phyloP scores from a whole-genome alignment of 2,329 filamentous ascomycete genomes.

The Aspergillus sp. region DNA sequence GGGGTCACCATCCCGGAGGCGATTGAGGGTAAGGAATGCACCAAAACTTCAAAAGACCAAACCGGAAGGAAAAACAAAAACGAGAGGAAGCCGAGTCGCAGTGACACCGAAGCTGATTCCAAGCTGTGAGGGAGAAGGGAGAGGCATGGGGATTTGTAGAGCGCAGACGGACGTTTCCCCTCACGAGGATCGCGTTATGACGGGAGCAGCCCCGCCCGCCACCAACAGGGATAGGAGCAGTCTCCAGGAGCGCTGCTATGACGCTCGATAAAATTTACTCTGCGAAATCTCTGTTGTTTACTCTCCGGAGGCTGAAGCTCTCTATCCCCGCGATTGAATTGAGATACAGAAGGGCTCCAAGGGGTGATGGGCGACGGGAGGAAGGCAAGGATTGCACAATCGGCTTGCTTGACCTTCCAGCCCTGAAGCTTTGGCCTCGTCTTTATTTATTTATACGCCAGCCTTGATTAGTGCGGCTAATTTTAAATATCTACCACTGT shows the following conservation, averaged over 20 bases:
- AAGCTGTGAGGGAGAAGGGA: background rate
- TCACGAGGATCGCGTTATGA: slow-evolving; percentile 15
- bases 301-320: background rate
- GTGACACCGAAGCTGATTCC: background rate
- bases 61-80: slow-evolving; percentile 2
- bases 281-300: slow-evolving; percentile 4
- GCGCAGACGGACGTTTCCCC: slow-evolving; percentile 9
- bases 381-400: background rate
- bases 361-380: slow-evolving; percentile 1
- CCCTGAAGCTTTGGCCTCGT: background rate
- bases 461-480: background rate
- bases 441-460: background rate
- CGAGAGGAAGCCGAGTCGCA: slow-evolving; percentile 5
- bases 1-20: slow-evolving; percentile 39
- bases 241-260: background rate
- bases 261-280: background rate
- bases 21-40: slow-evolving; percentile 4
- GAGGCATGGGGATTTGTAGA: background rate
- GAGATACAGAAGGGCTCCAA: background rate
- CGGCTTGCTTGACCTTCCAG: background rate
- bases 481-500: background rate
- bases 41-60: background rate
- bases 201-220: slow-evolving; percentile 21
- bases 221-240: slow-evolving; percentile 10
- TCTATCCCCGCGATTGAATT: background rate